Percentiles rank a stretch among this genome's conserved stretches.
phyloP scores from a whole-genome alignment of 78 protist genomes.

The Cavenderia fasciculata region DNA sequence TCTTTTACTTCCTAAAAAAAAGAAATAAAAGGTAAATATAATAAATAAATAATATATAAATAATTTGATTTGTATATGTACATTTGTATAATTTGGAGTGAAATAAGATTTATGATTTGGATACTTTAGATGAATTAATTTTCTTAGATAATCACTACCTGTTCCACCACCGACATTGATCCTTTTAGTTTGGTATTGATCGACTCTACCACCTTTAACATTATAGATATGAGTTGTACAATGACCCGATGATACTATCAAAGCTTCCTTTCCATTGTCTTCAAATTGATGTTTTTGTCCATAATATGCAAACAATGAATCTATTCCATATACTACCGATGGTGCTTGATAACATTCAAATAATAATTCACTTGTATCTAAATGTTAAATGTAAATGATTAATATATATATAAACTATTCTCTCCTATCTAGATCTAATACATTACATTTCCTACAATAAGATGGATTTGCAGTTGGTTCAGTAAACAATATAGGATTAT shows the following conservation, averaged over 20 bases:
- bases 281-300: conserved; percentile 4
- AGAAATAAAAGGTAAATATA: not conserved
- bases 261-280: conserved; percentile 47
- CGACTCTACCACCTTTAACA: conserved; percentile 18
- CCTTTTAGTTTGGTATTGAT: conserved; percentile 42
- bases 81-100: conserved; percentile 53
- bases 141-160: conserved; percentile 52
- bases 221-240: conserved; percentile 59
- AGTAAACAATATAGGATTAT: conserved; percentile 45
- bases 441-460: conserved; percentile 77
- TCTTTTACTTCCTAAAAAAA: conserved; percentile 43
- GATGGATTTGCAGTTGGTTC: conserved; percentile 78
- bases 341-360: conserved; percentile 76
- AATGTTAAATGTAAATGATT: not conserved
- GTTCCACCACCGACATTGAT: conserved; percentile 60
- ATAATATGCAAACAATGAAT: conserved; percentile 71
- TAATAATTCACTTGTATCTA: conserved; percentile 73
- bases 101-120: conserved; percentile 78
- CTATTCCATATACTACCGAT: conserved; percentile 74
- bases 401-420: too few relatives aligned
- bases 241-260: conserved; percentile 58
- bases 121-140: conserved; percentile 58
- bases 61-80: not conserved
- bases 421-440: not conserved
- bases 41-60: not conserved